These are phyloP conservation scores for Amanita pallidorosea DNA, from an alignment of 768 basidiomycete species.

Conservation along the genomic window DNA sequence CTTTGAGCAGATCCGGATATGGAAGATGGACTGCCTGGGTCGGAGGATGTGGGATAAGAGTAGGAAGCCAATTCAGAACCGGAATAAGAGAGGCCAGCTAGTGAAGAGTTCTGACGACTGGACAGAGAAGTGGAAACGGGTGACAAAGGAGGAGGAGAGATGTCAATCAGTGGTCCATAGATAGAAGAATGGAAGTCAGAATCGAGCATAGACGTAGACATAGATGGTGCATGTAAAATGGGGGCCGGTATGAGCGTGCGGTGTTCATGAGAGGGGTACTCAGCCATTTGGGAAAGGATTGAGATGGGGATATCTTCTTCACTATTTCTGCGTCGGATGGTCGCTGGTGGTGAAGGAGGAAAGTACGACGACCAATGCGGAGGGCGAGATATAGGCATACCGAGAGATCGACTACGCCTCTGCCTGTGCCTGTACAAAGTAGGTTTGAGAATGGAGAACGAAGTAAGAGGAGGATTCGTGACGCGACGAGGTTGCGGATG, in stretches of 20 bases:
- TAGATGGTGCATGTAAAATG: background rate
- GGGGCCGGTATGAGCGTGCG: background rate
- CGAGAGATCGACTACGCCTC: constrained; percentile 4
- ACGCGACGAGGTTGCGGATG: background rate
- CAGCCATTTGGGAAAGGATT: background rate
- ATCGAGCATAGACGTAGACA: background rate
- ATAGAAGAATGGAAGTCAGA: background rate
- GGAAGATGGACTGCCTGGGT: background rate
- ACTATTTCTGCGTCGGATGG: background rate
- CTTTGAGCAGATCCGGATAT: background rate
- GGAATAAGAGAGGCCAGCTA: background rate
- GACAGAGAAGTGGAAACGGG: background rate
- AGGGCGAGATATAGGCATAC: constrained; percentile 1
- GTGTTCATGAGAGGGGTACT: background rate
- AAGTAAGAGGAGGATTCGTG: background rate
- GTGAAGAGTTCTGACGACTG: background rate
- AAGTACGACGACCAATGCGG: background rate
- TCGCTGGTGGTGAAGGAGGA: constrained; percentile 3
- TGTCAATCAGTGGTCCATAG: constrained; percentile 3
- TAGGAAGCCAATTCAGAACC: background rate
- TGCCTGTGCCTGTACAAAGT: constrained; percentile 1
- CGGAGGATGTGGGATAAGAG: background rate
- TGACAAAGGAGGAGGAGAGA: background rate
- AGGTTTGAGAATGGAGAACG: constrained; percentile 6
- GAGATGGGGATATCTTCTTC: constrained; percentile 2